Percentiles rank a stretch among this genome's conserved stretches.
Conservation (phyloP, 177 flowering plant species). For the Vitis hybrid region DNA sequence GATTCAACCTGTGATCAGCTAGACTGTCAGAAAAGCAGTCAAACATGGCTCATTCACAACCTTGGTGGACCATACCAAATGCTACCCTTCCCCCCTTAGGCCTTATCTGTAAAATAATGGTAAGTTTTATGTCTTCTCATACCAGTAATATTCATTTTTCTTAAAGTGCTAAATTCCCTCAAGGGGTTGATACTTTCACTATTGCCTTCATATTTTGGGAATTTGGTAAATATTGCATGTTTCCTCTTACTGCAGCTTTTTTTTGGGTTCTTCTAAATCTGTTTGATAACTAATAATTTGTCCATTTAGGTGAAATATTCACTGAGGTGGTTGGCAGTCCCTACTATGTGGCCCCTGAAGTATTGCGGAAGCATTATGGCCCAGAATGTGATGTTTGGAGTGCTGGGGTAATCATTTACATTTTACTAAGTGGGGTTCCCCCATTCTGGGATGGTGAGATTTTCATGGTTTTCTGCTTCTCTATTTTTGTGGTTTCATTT, state of each 20-base stretch:
- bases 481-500: neutral
- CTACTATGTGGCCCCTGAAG: constrained; percentile 66
- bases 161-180: too few species aligned
- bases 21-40: too few species aligned
- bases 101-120: too few species aligned
- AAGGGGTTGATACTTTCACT: too few species aligned
- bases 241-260: neutral
- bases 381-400: constrained; percentile 68
- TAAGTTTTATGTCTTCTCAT: too few species aligned
- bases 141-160: too few species aligned
- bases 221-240: neutral
- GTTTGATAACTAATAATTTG: neutral
- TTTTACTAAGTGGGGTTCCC: constrained; percentile 43
- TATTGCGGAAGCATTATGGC: constrained; percentile 45
- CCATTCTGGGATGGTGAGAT: constrained; percentile 44
- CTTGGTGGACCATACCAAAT: too few species aligned
- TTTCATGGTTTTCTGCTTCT: neutral
- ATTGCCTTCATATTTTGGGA: neutral
- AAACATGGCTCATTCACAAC: too few species aligned
- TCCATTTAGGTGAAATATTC: constrained; percentile 50
- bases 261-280: neutral
- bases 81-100: too few species aligned
- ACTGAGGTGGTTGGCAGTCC: constrained; percentile 72
- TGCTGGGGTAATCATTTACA: constrained; percentile 51
- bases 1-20: too few species aligned